These are phyloP conservation scores for Colletotrichum lini DNA, from an alignment of 2,329 filamentous ascomycete species.

Conservation along the genomic window DNA sequence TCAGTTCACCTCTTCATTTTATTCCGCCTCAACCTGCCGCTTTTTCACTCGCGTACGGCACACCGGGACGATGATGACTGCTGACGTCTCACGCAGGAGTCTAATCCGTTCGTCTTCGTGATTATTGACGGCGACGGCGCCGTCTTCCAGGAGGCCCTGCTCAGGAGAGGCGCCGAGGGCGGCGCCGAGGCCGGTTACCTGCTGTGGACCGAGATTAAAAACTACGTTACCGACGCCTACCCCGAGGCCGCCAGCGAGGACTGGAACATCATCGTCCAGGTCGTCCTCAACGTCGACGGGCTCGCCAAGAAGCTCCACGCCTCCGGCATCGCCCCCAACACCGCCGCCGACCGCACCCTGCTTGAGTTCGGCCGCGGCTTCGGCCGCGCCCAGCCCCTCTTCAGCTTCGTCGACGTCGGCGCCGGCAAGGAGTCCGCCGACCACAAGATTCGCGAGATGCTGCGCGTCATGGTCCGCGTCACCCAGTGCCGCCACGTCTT, in stretches of 20 bases:
- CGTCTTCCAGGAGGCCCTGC: conserved; percentile 52
- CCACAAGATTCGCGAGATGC: conserved; percentile 52
- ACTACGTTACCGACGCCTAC: conserved; percentile 45
- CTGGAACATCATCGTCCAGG: conserved; percentile 52
- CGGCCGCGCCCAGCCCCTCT: conserved; percentile 51
- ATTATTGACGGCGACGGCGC: conserved; percentile 55
- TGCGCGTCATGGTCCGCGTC: conserved; percentile 52
- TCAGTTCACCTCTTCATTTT: too few species aligned
- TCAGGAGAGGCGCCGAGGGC: conserved; percentile 50
- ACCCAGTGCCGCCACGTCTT: conserved; percentile 52
- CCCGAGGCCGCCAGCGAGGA: conserved; percentile 48
- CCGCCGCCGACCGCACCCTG: conserved; percentile 44
- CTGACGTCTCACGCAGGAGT: conserved; percentile 46
- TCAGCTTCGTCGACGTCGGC: conserved; percentile 54
- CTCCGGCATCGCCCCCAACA: conserved; percentile 46
- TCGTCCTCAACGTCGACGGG: conserved; percentile 52
- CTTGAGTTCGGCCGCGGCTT: conserved; percentile 53
- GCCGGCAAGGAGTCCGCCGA: conserved; percentile 54
- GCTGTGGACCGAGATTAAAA: conserved; percentile 46
- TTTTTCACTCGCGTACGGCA: too few species aligned
- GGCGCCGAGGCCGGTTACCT: conserved; percentile 52
- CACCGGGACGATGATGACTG: too few species aligned
- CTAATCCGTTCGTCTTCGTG: conserved; percentile 51
- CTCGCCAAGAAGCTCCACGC: conserved; percentile 49
- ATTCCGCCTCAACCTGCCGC: too few species aligned